These are phyloP conservation scores for Yamadazyma songkhlaensis DNA, from an alignment of 1,139 yeast genomes.

Conservation along the genomic window DNA sequence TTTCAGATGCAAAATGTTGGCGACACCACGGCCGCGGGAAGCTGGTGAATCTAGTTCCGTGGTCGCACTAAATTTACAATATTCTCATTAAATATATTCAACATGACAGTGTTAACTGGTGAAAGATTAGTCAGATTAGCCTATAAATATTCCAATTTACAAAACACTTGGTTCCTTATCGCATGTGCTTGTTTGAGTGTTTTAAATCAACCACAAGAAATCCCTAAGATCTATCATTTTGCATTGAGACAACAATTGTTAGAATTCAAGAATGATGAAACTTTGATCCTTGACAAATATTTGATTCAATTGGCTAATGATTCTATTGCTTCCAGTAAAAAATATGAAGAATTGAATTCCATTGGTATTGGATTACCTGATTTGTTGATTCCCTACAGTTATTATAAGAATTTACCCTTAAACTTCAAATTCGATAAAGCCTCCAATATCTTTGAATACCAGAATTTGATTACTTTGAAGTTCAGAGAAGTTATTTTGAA, in stretches of 20 bases:
- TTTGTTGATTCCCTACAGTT: constrained; percentile 39
- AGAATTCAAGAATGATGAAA: constrained; percentile 24
- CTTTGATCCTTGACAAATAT: constrained; percentile 29
- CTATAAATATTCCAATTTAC: constrained; percentile 47
- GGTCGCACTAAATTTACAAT: too few relatives aligned
- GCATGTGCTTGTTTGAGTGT: constrained; percentile 84
- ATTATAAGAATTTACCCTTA: constrained; percentile 39
- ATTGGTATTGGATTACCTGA: constrained; percentile 48
- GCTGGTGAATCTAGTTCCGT: too few relatives aligned
- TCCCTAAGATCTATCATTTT: constrained; percentile 72
- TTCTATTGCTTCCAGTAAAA: constrained; percentile 37
- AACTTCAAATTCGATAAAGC: constrained; percentile 29
- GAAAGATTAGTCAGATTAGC: constrained; percentile 60
- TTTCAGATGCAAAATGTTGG: too few relatives aligned
- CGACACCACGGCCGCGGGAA: too few relatives aligned
- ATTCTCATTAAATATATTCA: not conserved
- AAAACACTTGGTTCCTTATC: constrained; percentile 62
- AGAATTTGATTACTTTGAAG: constrained; percentile 48
- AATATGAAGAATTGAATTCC: constrained; percentile 38
- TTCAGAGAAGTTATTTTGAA: constrained; percentile 77
- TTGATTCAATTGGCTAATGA: constrained; percentile 37
- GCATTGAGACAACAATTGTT: constrained; percentile 56
- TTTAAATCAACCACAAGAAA: constrained; percentile 77
- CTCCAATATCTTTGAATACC: constrained; percentile 35
- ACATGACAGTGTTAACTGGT: constrained; percentile 38